Conservation (phyloP, 257 asterid genomes). For the Solanum ahanhuiri region DNA sequence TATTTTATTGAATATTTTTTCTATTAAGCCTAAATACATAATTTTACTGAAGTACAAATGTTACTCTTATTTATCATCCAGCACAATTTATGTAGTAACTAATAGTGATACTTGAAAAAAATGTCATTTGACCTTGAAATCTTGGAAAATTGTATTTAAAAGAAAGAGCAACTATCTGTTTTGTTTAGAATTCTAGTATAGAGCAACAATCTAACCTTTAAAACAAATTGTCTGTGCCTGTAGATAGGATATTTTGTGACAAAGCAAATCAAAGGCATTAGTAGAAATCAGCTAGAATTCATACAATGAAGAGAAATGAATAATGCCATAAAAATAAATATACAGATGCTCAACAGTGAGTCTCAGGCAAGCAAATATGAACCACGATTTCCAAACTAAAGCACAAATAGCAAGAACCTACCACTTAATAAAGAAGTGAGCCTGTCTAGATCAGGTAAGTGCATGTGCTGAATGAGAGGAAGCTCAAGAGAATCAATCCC, state of each 20-base stretch:
- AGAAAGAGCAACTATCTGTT: not conserved
- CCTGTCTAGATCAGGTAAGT: constrained; percentile 42
- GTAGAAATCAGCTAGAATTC: not conserved
- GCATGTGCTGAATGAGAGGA: constrained; percentile 70
- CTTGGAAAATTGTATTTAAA: not conserved
- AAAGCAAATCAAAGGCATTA: not conserved
- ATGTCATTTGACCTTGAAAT: not conserved
- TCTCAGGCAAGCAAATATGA: not conserved
- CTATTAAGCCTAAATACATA: not conserved
- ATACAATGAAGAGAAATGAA: not conserved
- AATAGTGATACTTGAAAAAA: not conserved
- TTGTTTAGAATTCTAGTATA: not conserved
- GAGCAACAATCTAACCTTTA: not conserved
- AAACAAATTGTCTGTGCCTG: not conserved
- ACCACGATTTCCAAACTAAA: not conserved
- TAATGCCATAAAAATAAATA: not conserved
- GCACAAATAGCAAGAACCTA: constrained; percentile 15
- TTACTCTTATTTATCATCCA: not conserved
- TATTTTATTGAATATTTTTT: not conserved
- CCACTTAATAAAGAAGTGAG: constrained; percentile 49
- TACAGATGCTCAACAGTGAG: not conserved
- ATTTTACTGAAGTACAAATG: not conserved
- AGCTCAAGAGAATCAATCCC: constrained; percentile 65
- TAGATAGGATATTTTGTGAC: not conserved
- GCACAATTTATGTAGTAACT: not conserved